Evolutionary conservation across 495 filamentous ascomycete genomes (phyloP).

Genomic region (Trypethelium eluteriae): DNA sequence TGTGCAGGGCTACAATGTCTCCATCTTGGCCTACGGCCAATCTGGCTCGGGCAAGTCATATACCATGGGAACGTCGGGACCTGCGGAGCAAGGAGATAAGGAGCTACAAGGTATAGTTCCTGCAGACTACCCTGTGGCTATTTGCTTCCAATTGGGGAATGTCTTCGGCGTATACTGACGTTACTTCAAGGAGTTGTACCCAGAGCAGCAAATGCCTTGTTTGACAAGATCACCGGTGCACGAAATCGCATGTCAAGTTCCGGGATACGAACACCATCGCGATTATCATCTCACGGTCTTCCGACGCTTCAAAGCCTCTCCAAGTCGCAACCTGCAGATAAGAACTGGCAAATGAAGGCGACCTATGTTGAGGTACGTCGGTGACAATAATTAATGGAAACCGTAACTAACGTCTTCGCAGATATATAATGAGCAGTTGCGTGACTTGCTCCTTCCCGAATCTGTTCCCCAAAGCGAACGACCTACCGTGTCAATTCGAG

Average conservation of each 20-base stretch:
- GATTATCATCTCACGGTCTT: slow-evolving; percentile 63
- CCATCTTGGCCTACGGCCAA: slow-evolving; percentile 93
- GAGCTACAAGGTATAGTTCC: slow-evolving; percentile 68
- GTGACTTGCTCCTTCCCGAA: slow-evolving; percentile 84
- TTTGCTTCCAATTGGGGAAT: neutral
- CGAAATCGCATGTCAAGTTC: slow-evolving; percentile 43
- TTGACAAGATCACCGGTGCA: slow-evolving; percentile 70
- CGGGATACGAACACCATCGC: slow-evolving; percentile 69
- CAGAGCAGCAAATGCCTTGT: slow-evolving; percentile 77
- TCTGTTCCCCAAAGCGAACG: slow-evolving; percentile 60
- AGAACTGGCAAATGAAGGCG: slow-evolving; percentile 87
- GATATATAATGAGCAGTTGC: slow-evolving; percentile 95
- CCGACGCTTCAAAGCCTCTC: slow-evolving; percentile 44
- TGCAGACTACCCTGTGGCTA: slow-evolving; percentile 24
- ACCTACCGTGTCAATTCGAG: slow-evolving; percentile 70
- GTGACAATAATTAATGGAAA: neutral
- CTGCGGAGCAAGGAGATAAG: slow-evolving; percentile 65
- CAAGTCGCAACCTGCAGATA: slow-evolving; percentile 49
- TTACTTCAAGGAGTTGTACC: slow-evolving; percentile 74
- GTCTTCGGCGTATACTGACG: neutral
- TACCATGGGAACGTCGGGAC: slow-evolving; percentile 95
- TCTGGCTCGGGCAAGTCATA: slow-evolving; percentile 99
- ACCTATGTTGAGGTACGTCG: slow-evolving; percentile 79
- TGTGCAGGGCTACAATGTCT: slow-evolving; percentile 97
- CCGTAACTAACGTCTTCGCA: slow-evolving; percentile 27